Percentiles rank a stretch among this genome's conserved stretches.
Evolutionary conservation across 208 protist genomes (phyloP).

Genomic region (Polymyxa betae): DNA sequence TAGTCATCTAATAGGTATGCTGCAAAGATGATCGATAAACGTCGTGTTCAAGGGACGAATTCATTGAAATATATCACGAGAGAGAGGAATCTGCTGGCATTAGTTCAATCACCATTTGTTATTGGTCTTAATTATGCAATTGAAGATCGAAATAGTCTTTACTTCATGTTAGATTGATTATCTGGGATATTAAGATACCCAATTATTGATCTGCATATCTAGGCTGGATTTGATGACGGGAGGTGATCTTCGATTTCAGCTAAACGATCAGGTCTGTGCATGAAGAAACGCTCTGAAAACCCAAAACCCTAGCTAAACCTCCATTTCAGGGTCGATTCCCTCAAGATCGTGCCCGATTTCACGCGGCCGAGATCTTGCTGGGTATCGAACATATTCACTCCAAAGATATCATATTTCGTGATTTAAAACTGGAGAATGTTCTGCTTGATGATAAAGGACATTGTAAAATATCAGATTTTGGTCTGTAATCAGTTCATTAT

Average conservation of each 20-base stretch:
- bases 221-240: slow-evolving; percentile 56
- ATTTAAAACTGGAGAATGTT: slow-evolving; percentile 77
- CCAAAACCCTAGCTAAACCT: neutral
- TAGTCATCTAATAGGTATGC: slow-evolving; percentile 48
- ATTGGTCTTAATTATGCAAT: slow-evolving; percentile 57
- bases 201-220: neutral
- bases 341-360: slow-evolving; percentile 1
- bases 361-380: slow-evolving; percentile 68
- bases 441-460: slow-evolving; percentile 77
- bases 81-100: slow-evolving; percentile 51
- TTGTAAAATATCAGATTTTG: slow-evolving; percentile 89
- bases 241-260: slow-evolving; percentile 61
- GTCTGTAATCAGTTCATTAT: slow-evolving; percentile 61
- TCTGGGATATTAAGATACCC: neutral
- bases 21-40: slow-evolving; percentile 48
- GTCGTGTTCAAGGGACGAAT: slow-evolving; percentile 46
- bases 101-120: slow-evolving; percentile 48
- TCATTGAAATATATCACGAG: slow-evolving; percentile 40
- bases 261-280: slow-evolving; percentile 25
- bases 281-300: neutral
- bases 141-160: slow-evolving; percentile 56
- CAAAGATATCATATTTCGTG: slow-evolving; percentile 70
- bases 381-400: slow-evolving; percentile 71
- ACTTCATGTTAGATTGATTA: slow-evolving; percentile 57
- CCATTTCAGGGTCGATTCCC: slow-evolving; percentile 12